Percentiles rank a stretch among this genome's conserved stretches.
These are phyloP conservation scores for Seminavis robusta DNA, from an alignment of 108 stramenopile species.

Conservation along the genomic window DNA sequence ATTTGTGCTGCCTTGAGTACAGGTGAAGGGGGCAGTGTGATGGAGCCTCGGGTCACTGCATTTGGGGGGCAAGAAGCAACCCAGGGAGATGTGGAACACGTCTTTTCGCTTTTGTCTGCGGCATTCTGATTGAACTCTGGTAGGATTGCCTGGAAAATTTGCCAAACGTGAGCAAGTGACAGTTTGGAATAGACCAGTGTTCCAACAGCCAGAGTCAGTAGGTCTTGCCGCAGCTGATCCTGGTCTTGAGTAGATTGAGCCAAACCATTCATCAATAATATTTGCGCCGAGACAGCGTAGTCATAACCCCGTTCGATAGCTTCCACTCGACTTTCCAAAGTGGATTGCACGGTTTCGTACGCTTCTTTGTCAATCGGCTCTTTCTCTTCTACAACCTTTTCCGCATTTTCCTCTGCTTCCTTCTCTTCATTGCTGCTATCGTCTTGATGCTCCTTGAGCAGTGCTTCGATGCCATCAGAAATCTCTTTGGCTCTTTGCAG, in stretches of 20 bases:
- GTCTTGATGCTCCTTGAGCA: no score
- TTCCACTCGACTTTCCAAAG: constrained; percentile 19
- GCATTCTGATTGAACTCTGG: constrained; percentile 19
- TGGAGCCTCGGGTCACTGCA: constrained; percentile 6
- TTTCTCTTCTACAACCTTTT: constrained; percentile 22
- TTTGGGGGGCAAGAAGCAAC: constrained; percentile 49
- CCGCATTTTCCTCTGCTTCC: background rate
- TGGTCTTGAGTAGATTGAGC: background rate
- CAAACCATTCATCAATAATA: constrained; percentile 15
- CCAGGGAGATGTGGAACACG: constrained; percentile 38
- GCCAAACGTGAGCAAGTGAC: constrained; percentile 45
- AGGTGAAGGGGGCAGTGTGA: constrained; percentile 7
- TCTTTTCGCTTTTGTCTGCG: constrained; percentile 9
- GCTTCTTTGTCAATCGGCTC: constrained; percentile 19
- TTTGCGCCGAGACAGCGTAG: constrained; percentile 37
- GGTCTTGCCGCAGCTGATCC: background rate
- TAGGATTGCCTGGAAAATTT: constrained; percentile 21
- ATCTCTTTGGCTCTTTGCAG: no score
- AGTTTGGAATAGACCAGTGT: constrained; percentile 56
- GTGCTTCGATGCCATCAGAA: no score
- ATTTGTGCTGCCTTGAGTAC: constrained; percentile 2
- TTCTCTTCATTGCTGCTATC: no score
- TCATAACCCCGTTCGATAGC: constrained; percentile 35
- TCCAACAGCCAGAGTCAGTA: constrained; percentile 35
- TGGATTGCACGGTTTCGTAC: constrained; percentile 1